Evolutionary conservation across 1,139 yeast genomes (phyloP).

Genomic region (Candida dubliniensis): DNA sequence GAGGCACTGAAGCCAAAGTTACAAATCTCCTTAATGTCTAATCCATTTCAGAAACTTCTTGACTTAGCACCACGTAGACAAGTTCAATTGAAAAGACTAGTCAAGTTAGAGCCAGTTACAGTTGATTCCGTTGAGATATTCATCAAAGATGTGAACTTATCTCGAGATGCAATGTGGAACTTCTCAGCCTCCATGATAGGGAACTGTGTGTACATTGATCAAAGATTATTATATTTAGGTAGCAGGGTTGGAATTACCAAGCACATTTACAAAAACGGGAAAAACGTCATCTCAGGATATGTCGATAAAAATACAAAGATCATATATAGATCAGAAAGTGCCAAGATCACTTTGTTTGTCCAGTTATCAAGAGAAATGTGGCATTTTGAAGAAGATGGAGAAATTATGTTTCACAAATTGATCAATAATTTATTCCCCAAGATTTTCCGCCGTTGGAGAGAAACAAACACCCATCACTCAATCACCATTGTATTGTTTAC

Average conservation of each 20-base stretch:
- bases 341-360: conserved; percentile 76
- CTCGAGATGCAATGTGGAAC: conserved; percentile 95
- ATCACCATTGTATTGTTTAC: conserved; percentile 89
- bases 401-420: conserved; percentile 86
- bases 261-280: conserved; percentile 71
- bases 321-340: conserved; percentile 87
- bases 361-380: conserved; percentile 96
- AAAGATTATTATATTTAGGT: conserved; percentile 63
- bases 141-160: conserved; percentile 75
- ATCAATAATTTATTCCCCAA: conserved; percentile 89
- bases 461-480: conserved; percentile 82
- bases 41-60: conserved; percentile 59
- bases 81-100: conserved; percentile 51
- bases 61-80: conserved; percentile 68
- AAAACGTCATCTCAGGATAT: conserved; percentile 59
- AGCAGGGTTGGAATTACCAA: conserved; percentile 60
- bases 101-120: conserved; percentile 45
- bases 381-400: conserved; percentile 97
- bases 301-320: conserved; percentile 75
- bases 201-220: conserved; percentile 66
- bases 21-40: conserved; percentile 60
- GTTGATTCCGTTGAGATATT: conserved; percentile 83
- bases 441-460: conserved; percentile 85
- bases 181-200: conserved; percentile 63
- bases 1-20: conserved; percentile 16